Percentiles rank a stretch among this genome's conserved stretches.
These are phyloP conservation scores for Fusarium armeniacum DNA, from an alignment of 2,329 filamentous ascomycete species.

Conservation along the genomic window DNA sequence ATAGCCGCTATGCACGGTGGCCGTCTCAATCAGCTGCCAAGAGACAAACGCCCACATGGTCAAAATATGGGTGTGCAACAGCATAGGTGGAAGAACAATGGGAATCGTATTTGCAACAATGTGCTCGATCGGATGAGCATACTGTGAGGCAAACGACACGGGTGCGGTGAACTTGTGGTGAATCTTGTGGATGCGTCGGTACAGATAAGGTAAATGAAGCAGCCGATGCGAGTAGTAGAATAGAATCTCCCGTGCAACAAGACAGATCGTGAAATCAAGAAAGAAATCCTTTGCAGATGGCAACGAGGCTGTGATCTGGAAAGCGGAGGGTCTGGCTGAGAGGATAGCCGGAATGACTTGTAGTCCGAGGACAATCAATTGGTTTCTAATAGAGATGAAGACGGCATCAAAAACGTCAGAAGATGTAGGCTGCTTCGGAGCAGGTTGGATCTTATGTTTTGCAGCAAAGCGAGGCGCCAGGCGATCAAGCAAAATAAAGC, in stretches of 20 bases:
- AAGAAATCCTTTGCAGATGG: conserved; percentile 56
- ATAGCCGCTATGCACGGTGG: conserved; percentile 70
- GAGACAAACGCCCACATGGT: conserved; percentile 66
- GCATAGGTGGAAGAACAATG: conserved; percentile 62
- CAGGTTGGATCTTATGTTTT: conserved; percentile 68
- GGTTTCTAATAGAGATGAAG: conserved; percentile 62
- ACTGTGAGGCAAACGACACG: conserved; percentile 68
- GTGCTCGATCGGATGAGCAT: conserved; percentile 70
- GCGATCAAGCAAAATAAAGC: conserved; percentile 61
- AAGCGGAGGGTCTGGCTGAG: conserved; percentile 49
- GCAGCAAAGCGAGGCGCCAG: conserved; percentile 63
- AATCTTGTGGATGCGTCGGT: conserved; percentile 66
- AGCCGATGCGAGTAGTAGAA: conserved; percentile 71
- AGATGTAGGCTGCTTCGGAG: conserved; percentile 62
- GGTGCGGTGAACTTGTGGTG: conserved; percentile 71
- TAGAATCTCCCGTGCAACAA: conserved; percentile 62
- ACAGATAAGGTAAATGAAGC: conserved; percentile 64
- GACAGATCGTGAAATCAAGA: conserved; percentile 58
- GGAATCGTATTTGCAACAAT: conserved; percentile 67
- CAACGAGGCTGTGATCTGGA: conserved; percentile 56
- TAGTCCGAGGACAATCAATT: conserved; percentile 57
- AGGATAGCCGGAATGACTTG: conserved; percentile 44
- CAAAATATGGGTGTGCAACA: conserved; percentile 64
- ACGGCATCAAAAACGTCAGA: conserved; percentile 62
- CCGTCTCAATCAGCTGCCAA: conserved; percentile 65